Evolutionary conservation across 345 rosid genomes (phyloP).

Genomic region (Litchi chinensis): DNA sequence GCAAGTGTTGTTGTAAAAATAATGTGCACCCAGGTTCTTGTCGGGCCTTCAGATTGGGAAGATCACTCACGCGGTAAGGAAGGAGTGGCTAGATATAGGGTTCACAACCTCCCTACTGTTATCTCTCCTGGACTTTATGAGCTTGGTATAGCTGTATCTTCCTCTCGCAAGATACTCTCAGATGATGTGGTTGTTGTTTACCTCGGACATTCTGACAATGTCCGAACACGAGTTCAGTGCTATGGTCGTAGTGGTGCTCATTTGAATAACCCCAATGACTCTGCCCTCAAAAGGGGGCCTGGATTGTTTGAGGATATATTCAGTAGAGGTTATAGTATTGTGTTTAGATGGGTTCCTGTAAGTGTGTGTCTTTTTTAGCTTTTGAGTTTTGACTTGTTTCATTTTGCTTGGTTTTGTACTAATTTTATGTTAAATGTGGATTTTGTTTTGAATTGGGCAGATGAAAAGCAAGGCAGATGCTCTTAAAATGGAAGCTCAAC

Average conservation of each 20-base stretch:
- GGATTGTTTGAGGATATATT: constrained; percentile 61
- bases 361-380: constrained; percentile 17
- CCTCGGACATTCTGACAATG: constrained; percentile 88
- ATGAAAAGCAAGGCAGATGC: constrained; percentile 68
- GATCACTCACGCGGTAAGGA: constrained; percentile 62
- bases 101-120: constrained; percentile 65
- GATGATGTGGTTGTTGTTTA: constrained; percentile 55
- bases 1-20: not conserved
- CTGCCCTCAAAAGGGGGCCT: constrained; percentile 23
- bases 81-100: constrained; percentile 74
- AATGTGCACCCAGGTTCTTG: constrained; percentile 47
- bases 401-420: not conserved
- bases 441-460: constrained; percentile 34
- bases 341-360: constrained; percentile 85
- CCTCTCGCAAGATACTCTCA: constrained; percentile 42
- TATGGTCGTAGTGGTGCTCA: constrained; percentile 89
- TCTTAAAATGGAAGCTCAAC: constrained; percentile 53
- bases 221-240: constrained; percentile 71
- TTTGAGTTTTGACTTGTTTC: not conserved
- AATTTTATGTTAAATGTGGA: not conserved
- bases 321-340: constrained; percentile 49
- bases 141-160: constrained; percentile 54
- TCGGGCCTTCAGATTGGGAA: constrained; percentile 82
- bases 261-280: constrained; percentile 33
- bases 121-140: constrained; percentile 73